Evolutionary conservation across 139 green algal genomes (phyloP).

Genomic region (Chlorella sp.): DNA sequence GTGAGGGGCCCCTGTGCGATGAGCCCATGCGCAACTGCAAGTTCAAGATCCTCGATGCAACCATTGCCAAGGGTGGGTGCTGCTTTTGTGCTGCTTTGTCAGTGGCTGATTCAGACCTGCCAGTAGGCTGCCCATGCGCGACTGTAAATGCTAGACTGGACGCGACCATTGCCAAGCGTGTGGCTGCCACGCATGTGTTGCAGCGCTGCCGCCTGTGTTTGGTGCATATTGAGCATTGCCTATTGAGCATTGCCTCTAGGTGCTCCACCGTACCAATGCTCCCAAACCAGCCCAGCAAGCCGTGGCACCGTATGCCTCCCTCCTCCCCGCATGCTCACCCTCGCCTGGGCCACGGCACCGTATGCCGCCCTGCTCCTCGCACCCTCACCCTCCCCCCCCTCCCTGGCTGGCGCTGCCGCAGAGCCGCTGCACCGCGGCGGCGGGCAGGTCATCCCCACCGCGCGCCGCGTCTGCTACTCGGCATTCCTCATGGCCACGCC

Average conservation of each 20-base stretch:
- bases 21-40: conserved; percentile 98
- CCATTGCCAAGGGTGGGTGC: conserved; percentile 38
- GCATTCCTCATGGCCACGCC: conserved; percentile 98
- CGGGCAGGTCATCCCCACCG: conserved; percentile 89
- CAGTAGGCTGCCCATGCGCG: too few species aligned
- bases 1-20: conserved; percentile 97
- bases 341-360: too few species aligned
- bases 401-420: background rate
- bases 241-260: too few species aligned
- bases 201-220: too few species aligned
- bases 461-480: conserved; percentile 88
- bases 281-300: too few species aligned
- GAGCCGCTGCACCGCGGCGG: conserved; percentile 79
- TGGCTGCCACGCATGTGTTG: too few species aligned
- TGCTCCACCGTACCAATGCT: too few species aligned
- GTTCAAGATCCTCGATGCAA: conserved; percentile 91
- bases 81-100: background rate
- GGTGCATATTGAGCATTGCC: too few species aligned
- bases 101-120: background rate
- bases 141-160: too few species aligned
- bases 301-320: too few species aligned
- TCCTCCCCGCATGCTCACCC: too few species aligned
- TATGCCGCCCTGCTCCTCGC: background rate
- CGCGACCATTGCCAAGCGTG: too few species aligned
- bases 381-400: background rate